Percentiles rank a stretch among this genome's conserved stretches.
Conservation (phyloP, 495 filamentous ascomycete genomes). For the Aspergillus panamensis region DNA sequence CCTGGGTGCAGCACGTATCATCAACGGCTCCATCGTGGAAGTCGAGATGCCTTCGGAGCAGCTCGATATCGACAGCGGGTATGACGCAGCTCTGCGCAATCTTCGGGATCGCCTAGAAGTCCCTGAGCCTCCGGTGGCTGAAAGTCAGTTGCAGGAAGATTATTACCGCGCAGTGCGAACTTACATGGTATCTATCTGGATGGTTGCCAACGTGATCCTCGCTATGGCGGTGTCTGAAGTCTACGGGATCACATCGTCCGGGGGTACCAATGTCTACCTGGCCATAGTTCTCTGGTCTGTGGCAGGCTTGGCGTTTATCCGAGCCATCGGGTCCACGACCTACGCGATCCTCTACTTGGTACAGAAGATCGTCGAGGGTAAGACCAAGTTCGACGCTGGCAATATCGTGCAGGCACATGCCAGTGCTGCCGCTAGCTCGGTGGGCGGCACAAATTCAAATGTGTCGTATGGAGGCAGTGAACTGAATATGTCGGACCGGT, state of each 20-base stretch:
- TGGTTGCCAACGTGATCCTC: conserved; percentile 85
- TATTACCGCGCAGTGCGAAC: conserved; percentile 98
- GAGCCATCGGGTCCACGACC: conserved; percentile 73
- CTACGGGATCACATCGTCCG: conserved; percentile 58
- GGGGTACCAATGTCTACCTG: conserved; percentile 86
- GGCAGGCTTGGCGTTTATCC: conserved; percentile 76
- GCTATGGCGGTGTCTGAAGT: conserved; percentile 93
- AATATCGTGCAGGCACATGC: conserved; percentile 35
- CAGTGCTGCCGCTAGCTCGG: conserved; percentile 27
- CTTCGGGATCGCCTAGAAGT: conserved; percentile 91
- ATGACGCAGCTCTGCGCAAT: conserved; percentile 95
- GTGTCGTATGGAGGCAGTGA: conserved; percentile 34
- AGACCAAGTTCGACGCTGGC: conserved; percentile 58
- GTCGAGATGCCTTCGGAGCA: conserved; percentile 98
- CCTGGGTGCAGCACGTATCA: conserved; percentile 74
- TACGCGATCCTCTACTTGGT: conserved; percentile 80
- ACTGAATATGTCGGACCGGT: conserved; percentile 35
- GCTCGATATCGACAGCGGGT: conserved; percentile 95
- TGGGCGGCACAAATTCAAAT: conserved; percentile 20
- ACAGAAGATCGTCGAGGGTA: conserved; percentile 80
- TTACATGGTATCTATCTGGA: conserved; percentile 98
- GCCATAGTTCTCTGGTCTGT: conserved; percentile 92
- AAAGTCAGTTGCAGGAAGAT: conserved; percentile 89
- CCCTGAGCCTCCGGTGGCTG: conserved; percentile 53
- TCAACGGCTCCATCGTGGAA: conserved; percentile 63